These are phyloP conservation scores for Porodaedalea pini DNA, from an alignment of 1,284 basidiomycete species.

Conservation along the genomic window DNA sequence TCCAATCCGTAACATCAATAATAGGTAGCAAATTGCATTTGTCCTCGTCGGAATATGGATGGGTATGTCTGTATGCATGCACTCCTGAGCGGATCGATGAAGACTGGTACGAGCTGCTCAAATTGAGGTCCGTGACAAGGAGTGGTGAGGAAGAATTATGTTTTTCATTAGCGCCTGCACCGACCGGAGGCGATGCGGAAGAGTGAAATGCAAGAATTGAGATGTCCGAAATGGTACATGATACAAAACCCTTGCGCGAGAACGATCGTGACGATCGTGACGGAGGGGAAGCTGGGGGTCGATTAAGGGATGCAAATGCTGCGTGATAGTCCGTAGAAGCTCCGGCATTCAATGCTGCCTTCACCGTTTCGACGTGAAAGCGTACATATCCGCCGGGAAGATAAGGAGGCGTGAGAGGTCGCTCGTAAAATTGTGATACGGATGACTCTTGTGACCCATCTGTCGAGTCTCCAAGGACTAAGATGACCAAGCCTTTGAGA, in stretches of 20 bases:
- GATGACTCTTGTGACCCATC: conserved; percentile 9
- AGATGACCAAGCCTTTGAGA: conserved; percentile 47
- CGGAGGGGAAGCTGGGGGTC: background rate
- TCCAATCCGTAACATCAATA: conserved; percentile 65
- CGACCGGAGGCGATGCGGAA: conserved; percentile 15
- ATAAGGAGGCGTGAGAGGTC: conserved; percentile 52
- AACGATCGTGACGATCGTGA: conserved; percentile 16
- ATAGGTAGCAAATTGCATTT: conserved; percentile 39
- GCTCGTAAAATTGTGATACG: conserved; percentile 47
- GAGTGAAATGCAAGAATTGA: conserved; percentile 49
- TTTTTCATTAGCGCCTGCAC: conserved; percentile 13
- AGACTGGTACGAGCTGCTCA: conserved; percentile 47
- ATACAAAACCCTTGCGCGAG: conserved; percentile 16
- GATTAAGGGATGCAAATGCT: background rate
- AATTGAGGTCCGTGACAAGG: conserved; percentile 57
- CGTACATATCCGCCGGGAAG: conserved; percentile 51
- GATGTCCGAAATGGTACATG: conserved; percentile 44
- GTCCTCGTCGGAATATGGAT: conserved; percentile 20
- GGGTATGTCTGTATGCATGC: conserved; percentile 41
- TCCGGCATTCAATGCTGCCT: conserved; percentile 21
- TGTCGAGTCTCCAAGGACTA: conserved; percentile 35
- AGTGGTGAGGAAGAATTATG: conserved; percentile 49
- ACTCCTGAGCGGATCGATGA: conserved; percentile 17
- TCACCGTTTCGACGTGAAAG: conserved; percentile 51
- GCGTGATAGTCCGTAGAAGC: background rate